These are phyloP conservation scores for Fagopyrum tataricum DNA, from an alignment of 148 eudicot species.

Conservation along the genomic window DNA sequence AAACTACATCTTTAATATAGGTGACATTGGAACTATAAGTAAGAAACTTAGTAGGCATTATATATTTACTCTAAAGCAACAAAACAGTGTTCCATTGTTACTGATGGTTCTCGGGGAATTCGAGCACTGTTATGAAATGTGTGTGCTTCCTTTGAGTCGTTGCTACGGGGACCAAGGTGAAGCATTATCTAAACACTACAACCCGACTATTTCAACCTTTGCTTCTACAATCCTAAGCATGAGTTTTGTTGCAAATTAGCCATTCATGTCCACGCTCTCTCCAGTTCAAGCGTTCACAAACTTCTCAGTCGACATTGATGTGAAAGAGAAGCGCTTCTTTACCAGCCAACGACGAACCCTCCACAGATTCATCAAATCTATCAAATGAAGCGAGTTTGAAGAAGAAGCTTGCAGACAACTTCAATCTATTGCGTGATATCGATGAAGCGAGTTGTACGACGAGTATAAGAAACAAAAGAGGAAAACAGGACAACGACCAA, in stretches of 20 bases:
- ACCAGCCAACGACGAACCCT: conserved; percentile 15
- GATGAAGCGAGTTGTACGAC: conserved; percentile 47
- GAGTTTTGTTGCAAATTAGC: conserved; percentile 42
- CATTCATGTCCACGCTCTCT: conserved; percentile 41
- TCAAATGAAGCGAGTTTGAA: conserved; percentile 48
- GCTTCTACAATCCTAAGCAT: conserved; percentile 67
- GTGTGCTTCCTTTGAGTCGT: neutral
- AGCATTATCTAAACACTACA: conserved; percentile 65
- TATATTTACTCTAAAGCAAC: neutral
- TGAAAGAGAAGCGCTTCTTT: conserved; percentile 31
- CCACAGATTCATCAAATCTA: conserved; percentile 10
- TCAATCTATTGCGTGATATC: conserved; percentile 46
- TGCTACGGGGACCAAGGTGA: conserved; percentile 73
- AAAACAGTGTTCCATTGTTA: neutral
- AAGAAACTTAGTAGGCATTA: neutral
- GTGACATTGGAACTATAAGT: neutral
- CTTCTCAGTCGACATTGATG: conserved; percentile 34
- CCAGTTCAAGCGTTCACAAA: conserved; percentile 77
- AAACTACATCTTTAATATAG: neutral
- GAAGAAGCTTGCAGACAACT: conserved; percentile 63
- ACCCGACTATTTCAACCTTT: conserved; percentile 62
- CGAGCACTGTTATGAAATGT: neutral
- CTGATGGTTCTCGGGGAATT: neutral
- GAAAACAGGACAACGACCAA: conserved; percentile 15
- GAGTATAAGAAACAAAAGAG: conserved; percentile 43